Evolutionary conservation across 176 grass and related monocot species (phyloP), one percentile per base, ranked within the genome.

Genomic region (Paspalum vaginatum): DNA sequence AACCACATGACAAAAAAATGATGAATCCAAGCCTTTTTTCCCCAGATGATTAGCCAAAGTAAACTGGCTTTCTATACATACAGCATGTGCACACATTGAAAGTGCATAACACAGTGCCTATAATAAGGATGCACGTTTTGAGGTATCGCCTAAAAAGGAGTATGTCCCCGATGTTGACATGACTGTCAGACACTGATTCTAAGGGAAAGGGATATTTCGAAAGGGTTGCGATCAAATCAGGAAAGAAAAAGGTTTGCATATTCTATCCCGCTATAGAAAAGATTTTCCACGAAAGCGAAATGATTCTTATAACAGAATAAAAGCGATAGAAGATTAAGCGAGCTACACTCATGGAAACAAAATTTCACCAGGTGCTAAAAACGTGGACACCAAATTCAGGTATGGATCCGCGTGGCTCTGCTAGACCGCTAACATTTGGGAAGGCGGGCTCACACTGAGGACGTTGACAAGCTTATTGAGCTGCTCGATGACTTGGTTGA

Each of bases 401-500:
- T 38, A 10, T 1, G 4, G 75, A 80, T 74, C 24, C 6, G 10
- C 70, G 41, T 13, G 53, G 40, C 16, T 17, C 6, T 10, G 7
- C 48, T 27, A 70, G 70, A 75, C 48, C 3, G 32, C 32, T 32
- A 32, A 32, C 32, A 32, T 41, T 48, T 0, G 2, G 25, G 25
- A 22, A 26, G 54, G 37, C 27, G 11, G 58, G 37, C 83, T 72
- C 59, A 95, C 95, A 61, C 85, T 93, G 18, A 91, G 59, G 54
- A 98, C 95, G 65, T 98, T 94, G 47, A 92, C 92, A 49, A 98
- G 88, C 66, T 95, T 98, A 20, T 98, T 70, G 78, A 98, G 88
- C 81, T 98, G 96, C 71, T 98, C 92, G 26, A 98, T 89, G 84
- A 98, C 96, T 71, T 98, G 96, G 21, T 63, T 91, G 65, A 98